Conservation (phyloP, 2,329 filamentous ascomycete genomes). For the Fusarium mexicanum region DNA sequence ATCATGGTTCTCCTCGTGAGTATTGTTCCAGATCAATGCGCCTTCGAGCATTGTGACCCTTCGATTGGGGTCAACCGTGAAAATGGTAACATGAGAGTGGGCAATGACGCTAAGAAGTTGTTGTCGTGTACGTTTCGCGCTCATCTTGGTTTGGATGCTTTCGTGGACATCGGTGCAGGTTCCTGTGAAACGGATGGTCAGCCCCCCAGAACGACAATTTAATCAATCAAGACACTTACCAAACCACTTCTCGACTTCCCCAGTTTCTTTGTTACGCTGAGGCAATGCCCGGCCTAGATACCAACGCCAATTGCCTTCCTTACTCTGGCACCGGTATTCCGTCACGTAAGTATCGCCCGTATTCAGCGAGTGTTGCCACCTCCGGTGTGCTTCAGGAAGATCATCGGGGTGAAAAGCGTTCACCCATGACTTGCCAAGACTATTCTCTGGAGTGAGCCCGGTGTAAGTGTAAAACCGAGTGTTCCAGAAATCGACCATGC, state of each 20-base stretch:
- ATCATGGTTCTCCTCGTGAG: constrained; percentile 51
- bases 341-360: constrained; percentile 76
- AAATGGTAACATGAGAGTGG: constrained; percentile 79
- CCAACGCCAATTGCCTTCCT: constrained; percentile 79
- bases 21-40: constrained; percentile 65
- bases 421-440: constrained; percentile 70
- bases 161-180: constrained; percentile 85
- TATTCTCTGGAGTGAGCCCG: constrained; percentile 70
- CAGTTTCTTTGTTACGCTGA: constrained; percentile 70
- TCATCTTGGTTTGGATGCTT: constrained; percentile 72
- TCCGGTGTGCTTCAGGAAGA: constrained; percentile 60
- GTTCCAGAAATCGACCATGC: constrained; percentile 77
- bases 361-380: constrained; percentile 70
- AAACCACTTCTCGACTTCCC: constrained; percentile 80
- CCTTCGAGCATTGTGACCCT: constrained; percentile 77
- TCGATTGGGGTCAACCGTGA: constrained; percentile 72
- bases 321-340: constrained; percentile 75
- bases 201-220: background rate
- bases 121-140: constrained; percentile 72
- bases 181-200: constrained; percentile 42
- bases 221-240: constrained; percentile 54
- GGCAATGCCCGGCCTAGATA: constrained; percentile 79
- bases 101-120: constrained; percentile 78
- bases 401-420: constrained; percentile 77
- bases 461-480: constrained; percentile 84